phyloP scores from a whole-genome alignment of 306 rosid genomes.

The Lagenaria siceraria region DNA sequence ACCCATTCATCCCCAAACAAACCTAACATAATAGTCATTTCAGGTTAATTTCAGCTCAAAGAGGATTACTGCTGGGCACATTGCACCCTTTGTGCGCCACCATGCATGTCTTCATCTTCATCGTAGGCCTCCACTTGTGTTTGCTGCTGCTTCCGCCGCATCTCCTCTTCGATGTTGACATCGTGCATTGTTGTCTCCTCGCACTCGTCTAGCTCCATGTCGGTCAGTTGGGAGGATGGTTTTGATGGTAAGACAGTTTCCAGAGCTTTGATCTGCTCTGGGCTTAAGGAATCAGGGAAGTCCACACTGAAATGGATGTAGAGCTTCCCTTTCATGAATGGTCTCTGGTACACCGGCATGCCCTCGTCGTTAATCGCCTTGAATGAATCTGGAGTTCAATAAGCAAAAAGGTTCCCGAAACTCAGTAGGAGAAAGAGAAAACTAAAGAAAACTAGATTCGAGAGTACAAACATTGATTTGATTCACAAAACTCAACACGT shows the following conservation, averaged over 20 bases:
- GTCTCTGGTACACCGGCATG: conserved; percentile 83
- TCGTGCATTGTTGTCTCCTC: conserved; percentile 85
- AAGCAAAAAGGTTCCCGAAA: neutral
- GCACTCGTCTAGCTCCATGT: conserved; percentile 88
- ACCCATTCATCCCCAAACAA: neutral
- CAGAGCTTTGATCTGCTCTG: conserved; percentile 52
- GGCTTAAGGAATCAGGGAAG: conserved; percentile 56
- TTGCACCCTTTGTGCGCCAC: conserved; percentile 10
- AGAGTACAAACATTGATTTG: too few relatives aligned
- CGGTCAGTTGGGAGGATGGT: conserved; percentile 42
- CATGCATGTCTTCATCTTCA: conserved; percentile 53
- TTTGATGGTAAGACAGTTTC: conserved; percentile 58
- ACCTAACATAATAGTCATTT: neutral
- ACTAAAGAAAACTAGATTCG: neutral
- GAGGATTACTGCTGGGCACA: conserved; percentile 13
- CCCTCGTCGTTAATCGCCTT: conserved; percentile 91
- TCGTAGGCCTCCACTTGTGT: conserved; percentile 57
- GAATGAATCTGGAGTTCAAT: conserved; percentile 42
- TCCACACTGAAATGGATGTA: conserved; percentile 81
- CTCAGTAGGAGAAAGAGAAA: neutral
- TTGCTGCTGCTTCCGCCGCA: conserved; percentile 60
- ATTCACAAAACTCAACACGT: too few relatives aligned
- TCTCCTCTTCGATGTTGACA: conserved; percentile 81
- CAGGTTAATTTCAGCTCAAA: neutral
- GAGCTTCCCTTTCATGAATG: conserved; percentile 89